Base-by-base conservation (phyloP, 768 basidiomycete genomes). In the Lyophyllum shimeji region DNA sequence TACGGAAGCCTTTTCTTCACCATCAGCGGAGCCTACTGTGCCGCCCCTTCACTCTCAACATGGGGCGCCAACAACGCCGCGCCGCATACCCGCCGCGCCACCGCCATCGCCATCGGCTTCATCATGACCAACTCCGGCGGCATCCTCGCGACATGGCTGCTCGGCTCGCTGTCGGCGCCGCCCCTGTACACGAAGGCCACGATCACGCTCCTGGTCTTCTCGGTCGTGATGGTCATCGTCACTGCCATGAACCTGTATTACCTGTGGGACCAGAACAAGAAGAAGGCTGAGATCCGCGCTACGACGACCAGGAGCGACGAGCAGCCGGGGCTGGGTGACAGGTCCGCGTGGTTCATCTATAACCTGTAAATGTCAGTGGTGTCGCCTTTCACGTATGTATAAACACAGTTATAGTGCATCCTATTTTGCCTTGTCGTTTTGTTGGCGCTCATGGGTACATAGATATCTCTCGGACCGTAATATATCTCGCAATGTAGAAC, bases 31-130 rank as follows among this genome's bases (percentile, higher is more conserved):
- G 71, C 76, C 0, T 86, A 86, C 65, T 69, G 76, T n/a, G 66
- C 74, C 1, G 82, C 79, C 2, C 83, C 84, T 1, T 72, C 83
- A 0, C 66, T 84, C 27, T 74, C 75, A 2, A 81, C 84, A 0
- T 87, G 86, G 86, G 69, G 73, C 51, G 78, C 84, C 11, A 86
- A 87, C 68, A 87, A 86, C 69, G 74, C 80, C 7, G 71, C 79
- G 6, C 85, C 85, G 0, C 74, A 83, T 57, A 68, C 76, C 42
- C 74, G 83, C 25, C 78, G 85, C 17, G 86, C 84, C 1, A 84
- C 84, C 0, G 72, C 79, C 31, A 74, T 86, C 49, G 84, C 84
- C 17, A 74, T 85, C 23, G 76, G 77, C 0, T 81, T 83, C 58
- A 81, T 82, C 60, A 74, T 81, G 74, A 80, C 80, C 21, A 86